Evolutionary conservation across 2,329 filamentous ascomycete species (phyloP), one percentile per base, ranked within the genome.

Genomic region (Phaeosphaeria sp.): DNA sequence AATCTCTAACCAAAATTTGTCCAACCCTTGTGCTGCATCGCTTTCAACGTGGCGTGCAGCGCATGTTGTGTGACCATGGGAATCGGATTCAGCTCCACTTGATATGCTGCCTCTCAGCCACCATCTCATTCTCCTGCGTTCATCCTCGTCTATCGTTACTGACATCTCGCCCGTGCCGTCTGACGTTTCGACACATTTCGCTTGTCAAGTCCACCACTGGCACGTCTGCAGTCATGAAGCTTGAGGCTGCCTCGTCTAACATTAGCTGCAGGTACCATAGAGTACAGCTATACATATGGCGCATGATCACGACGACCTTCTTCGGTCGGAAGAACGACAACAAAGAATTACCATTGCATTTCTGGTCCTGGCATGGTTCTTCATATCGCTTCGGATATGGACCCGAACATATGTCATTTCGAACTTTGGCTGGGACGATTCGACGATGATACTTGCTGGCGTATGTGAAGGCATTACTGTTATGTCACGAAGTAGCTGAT

Each of bases 371-470:
- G 63, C 78, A 20, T 81, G 78, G 74, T 27, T 77, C 40, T 74
- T 79, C 46, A 68, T 80, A 7, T 48, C 69, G 1, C 64, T 80
- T 7, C 70, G 79, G 39, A 66, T 77, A 45, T 81, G 75, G 71
- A 79, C 79, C 11, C 73, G 80, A 40, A 71, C 70, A 1, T 67
- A 64, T 30, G 61, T 81, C 25, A 77, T 79, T 36, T 65, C 72
- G 17, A 77, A 68, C 45, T 78, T 80, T 54, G 79, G 80, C 2
- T 79, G 77, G 75, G 80, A 82, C 54, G 80, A 82, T 63, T 68
- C 64, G 15, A 68, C 73, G 2, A 79, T 81, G 69, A 59, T 80
- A 4, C 49, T 79, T 15, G 74, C 80, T 7, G 67, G 70, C 27
- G 79, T 80, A 67, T 50, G 72, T 45, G 15, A 27, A 13, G n/a